Conservation (phyloP, 805 yeast species). For the Komagataella pastoris region DNA sequence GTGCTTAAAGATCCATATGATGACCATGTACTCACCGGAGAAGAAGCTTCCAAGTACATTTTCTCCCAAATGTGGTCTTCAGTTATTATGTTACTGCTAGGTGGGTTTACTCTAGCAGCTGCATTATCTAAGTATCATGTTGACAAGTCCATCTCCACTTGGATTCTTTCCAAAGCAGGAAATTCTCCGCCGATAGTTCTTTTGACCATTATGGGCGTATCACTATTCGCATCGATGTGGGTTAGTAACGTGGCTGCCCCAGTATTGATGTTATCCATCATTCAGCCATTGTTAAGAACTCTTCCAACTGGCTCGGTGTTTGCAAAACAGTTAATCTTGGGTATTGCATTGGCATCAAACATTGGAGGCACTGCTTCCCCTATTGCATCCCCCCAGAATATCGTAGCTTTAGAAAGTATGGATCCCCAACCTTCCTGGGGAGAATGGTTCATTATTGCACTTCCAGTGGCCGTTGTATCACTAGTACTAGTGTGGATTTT, state of each 20-base stretch:
- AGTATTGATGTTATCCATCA: constrained; percentile 78
- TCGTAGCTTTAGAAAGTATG: constrained; percentile 83
- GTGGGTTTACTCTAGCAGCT: constrained; percentile 93
- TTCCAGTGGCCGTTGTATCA: constrained; percentile 63
- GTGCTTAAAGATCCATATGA: constrained; percentile 47
- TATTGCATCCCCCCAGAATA: constrained; percentile 93
- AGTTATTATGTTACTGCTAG: constrained; percentile 76
- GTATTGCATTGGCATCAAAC: constrained; percentile 87
- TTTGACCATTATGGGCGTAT: constrained; percentile 73
- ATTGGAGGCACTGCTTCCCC: constrained; percentile 97
- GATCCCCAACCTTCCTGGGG: constrained; percentile 76
- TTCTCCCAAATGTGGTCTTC: constrained; percentile 92
- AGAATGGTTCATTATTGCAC: constrained; percentile 81
- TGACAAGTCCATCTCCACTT: constrained; percentile 76
- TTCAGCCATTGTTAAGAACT: constrained; percentile 81
- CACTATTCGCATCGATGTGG: constrained; percentile 86
- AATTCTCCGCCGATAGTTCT: constrained; percentile 70
- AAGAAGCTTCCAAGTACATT: constrained; percentile 66
- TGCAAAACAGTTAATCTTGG: constrained; percentile 74
- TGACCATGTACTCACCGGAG: constrained; percentile 39
- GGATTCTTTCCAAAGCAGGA: constrained; percentile 72
- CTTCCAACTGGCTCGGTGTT: constrained; percentile 68
- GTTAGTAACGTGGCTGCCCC: constrained; percentile 97
- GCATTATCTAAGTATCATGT: constrained; percentile 85
- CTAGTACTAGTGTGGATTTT: constrained; percentile 62